Base-by-base conservation (phyloP, 2,329 filamentous ascomycete genomes). In the Aspergillus novoparasiticus region DNA sequence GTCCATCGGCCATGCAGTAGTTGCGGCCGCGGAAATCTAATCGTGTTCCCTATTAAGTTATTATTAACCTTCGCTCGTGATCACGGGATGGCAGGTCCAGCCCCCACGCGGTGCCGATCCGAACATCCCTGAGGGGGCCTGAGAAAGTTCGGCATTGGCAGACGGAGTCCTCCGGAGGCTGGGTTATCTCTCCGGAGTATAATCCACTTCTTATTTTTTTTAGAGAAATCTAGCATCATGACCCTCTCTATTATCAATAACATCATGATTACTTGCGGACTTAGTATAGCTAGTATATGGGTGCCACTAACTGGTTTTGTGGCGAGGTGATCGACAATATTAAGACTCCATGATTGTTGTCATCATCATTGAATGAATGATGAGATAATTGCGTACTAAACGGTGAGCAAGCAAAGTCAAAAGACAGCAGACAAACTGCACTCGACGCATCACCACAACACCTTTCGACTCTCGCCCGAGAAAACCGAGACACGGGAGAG, bases 381-480 rank as follows among this genome's bases (percentile, higher is more conserved):
- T 54, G 51, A 54, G 51, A 36, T 60, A 26, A 28, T 36, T 28
- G 45, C 11, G 30, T 36, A 51, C 30, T 28, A n/a, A 19, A 41
- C 8, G 39, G 57, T 43, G 28, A 48, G 36, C 21, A 54, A n/a
- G 28, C 12, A 23, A 39, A 12, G 14, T 26, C 21, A 54, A 36
- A 36, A 34, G n/a, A 53, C 26, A 53, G 14, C 14, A 34, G n/a
- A 16, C 16, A 23, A 21, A 21, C 34, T 39, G 30, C 12, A 59
- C 46, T 41, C 39, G 39, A 41, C 39, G 39, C 39, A 41, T 48
- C 57, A 41, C 23, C n/a, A 28, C 28, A 14, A 23, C 34, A 14
- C 6, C 28, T 36, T 32, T 26, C 39, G 36, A 26, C 36, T 57
- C 64, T 64, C 66, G 68, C 45, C 63, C 60, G 63, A 65, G 64